Evolutionary conservation across 768 basidiomycete species (phyloP).

Genomic region (Boletus sensibilis): DNA sequence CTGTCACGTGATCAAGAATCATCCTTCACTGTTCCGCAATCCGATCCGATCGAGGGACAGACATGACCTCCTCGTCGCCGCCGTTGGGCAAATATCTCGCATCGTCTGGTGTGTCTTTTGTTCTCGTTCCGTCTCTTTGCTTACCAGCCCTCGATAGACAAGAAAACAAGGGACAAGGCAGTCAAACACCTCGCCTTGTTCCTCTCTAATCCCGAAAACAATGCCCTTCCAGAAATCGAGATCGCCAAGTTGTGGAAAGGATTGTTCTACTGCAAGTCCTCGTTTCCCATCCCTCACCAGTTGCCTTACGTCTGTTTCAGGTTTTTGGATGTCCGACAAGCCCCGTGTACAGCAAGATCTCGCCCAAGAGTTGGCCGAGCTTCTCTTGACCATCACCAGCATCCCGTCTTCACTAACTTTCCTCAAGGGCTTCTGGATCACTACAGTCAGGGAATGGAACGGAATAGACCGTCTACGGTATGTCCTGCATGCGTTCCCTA

Average conservation of each 20-base stretch:
- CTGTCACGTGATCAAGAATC: conserved; percentile 5
- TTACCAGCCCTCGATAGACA: conserved; percentile 51
- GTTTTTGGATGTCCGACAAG: conserved; percentile 99
- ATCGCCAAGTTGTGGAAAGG: conserved; percentile 97
- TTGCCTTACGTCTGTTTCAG: conserved; percentile 39
- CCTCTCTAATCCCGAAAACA: conserved; percentile 61
- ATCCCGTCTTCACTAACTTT: conserved; percentile 66
- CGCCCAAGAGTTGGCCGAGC: conserved; percentile 79
- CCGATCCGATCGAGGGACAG: conserved; percentile 20
- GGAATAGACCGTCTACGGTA: conserved; percentile 90
- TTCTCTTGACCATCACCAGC: conserved; percentile 67
- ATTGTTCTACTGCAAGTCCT: conserved; percentile 83
- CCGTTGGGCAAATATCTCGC: conserved; percentile 91
- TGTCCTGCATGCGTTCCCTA: conserved; percentile 18
- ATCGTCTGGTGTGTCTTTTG: conserved; percentile 66
- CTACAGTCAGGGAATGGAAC: conserved; percentile 88
- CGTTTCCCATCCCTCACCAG: background rate
- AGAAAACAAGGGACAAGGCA: conserved; percentile 89
- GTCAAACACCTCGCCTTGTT: conserved; percentile 76
- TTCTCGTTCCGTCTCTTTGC: background rate
- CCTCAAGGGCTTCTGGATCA: conserved; percentile 87
- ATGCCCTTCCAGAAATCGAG: conserved; percentile 66
- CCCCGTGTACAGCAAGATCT: conserved; percentile 93
- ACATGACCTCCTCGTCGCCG: conserved; percentile 40
- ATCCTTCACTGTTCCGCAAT: conserved; percentile 7